Base-by-base conservation (phyloP, 768 basidiomycete genomes). In the Lentinula aciculospora region DNA sequence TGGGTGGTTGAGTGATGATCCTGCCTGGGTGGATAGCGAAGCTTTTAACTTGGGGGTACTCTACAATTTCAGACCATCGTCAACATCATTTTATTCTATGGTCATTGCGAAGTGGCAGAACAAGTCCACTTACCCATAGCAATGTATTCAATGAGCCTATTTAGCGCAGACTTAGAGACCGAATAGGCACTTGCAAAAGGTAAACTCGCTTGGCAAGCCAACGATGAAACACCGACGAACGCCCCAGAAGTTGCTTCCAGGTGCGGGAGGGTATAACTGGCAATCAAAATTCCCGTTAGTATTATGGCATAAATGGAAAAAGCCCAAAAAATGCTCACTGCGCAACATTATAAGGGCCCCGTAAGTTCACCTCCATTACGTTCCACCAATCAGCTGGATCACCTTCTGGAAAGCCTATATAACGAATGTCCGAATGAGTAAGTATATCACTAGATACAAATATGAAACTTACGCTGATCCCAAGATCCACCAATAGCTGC, bases 301-400 rank as follows among this genome's bases (percentile, higher is more conserved):
- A 39, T 0, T 7, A 13, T n/a, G 32, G 32, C 1, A 47, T n/a
- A 4, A 3, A 28, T 27, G n/a, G 7, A 4, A 17, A 12, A 17
- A 13, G 8, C 12, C 7, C 28, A 34, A 17, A n/a, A 27, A 17
- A 39, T 3, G 54, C 62, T 23, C 17, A 65, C 65, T 64, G 66
- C 2, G 63, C 61, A 1, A 63, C 37, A 46, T 65, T 65, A 54
- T 56, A 68, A 12, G 58, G 44, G 4, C 65, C 64, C 0, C 63
- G 65, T n/a, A 67, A 31, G 46, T 65, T 67, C 5, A 65, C 64
- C 25, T 64, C 64, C 50, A 64, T 48, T 4, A 59, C 58, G 44
- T 61, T 61, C 65, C 63, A 64, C 64, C 66, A 69, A 39, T 61
- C 59, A 17, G 60, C 60, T 10, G 65, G 61, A 53, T 66, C 64